Base-by-base conservation (phyloP, 1,139 yeast genomes). In the Kodamaea sp. region DNA sequence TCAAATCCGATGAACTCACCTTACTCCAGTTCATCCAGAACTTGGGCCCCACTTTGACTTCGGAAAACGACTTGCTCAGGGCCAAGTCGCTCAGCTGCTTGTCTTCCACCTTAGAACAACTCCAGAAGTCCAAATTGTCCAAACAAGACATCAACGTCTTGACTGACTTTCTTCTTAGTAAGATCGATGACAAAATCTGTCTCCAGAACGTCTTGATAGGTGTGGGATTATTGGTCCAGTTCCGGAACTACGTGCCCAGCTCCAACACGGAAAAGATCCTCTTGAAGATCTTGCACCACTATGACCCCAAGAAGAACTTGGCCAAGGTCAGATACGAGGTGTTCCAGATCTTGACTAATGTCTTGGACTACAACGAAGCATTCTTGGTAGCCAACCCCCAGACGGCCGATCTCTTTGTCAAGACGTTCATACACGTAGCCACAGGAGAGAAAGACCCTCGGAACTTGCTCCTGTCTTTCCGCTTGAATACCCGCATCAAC, bases 401-500 rank as follows among this genome's bases (percentile, higher is more conserved):
- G 9, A 32, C 43, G 16, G 59, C 67, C 13, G 72, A 73, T 22
- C 43, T 57, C 10, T 78, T 72, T 38, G 67, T 86, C 22, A 58
- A 70, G 34, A 59, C 83, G 0, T 89, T 83, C 48, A 57, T 85
- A 23, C 78, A 79, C 39, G 55, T 88, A 28, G 86, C 96, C 4
- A 70, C 78, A 8, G 95, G 96, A 18, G 99, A 92, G 53, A 94
- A 92, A 52, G 98, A 92, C 57, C 99, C 99, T 3, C 70, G 88
- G 38, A 92, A 94, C 55, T 67, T 92, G 43, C 59, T 92, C 48
- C 43, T 73, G 2, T 86, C 96, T 1, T 89, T 92, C 51, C 59
- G 66, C 4, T 57, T 88, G 33, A 79, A 83, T 47, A 49, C 60
- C 9, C 38, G 38, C 4, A 75, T 92, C 16, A 70, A 83, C 18